Conservation (phyloP, 352 stramenopile species). For the Globisporangium ultimum region DNA sequence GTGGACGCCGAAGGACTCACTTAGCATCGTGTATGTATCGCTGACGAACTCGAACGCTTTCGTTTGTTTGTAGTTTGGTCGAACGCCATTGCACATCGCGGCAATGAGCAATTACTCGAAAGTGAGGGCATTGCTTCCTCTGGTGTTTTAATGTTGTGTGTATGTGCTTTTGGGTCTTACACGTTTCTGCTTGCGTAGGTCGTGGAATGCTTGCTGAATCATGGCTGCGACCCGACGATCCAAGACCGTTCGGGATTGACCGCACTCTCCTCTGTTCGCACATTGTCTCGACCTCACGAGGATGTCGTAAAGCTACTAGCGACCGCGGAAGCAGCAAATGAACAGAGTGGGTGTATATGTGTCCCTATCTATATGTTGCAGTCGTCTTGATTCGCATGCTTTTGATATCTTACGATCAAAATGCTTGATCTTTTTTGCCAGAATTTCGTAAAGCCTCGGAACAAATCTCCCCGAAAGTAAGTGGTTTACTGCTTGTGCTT, state of each 20-base stretch:
- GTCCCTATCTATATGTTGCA: neutral
- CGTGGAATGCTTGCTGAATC: constrained; percentile 46
- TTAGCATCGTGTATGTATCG: too few species aligned
- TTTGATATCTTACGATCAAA: neutral
- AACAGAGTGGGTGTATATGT: constrained; percentile 10
- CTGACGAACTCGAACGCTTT: too few species aligned
- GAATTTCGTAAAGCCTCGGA: constrained; percentile 4
- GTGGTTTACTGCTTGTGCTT: neutral
- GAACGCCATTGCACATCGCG: constrained; percentile 68
- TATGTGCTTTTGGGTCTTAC: neutral
- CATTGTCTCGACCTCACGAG: constrained; percentile 55
- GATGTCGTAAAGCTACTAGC: constrained; percentile 63
- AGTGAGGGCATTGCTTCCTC: constrained; percentile 13
- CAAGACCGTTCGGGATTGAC: constrained; percentile 63
- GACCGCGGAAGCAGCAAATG: constrained; percentile 33
- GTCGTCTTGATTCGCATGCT: neutral
- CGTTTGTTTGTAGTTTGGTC: constrained; percentile 44
- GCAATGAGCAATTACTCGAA: constrained; percentile 63
- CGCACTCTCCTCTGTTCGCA: constrained; percentile 61
- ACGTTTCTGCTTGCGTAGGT: constrained; percentile 16
- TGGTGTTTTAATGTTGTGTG: neutral
- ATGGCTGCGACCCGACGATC: constrained; percentile 40
- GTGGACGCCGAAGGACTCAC: too few species aligned
- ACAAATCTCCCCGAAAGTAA: constrained; percentile 1
- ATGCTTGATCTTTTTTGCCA: neutral